Percentiles rank a stretch among this genome's conserved stretches.
Evolutionary conservation across 129 eudicot genomes (phyloP).

Genomic region (Flaveria sonorensis): DNA sequence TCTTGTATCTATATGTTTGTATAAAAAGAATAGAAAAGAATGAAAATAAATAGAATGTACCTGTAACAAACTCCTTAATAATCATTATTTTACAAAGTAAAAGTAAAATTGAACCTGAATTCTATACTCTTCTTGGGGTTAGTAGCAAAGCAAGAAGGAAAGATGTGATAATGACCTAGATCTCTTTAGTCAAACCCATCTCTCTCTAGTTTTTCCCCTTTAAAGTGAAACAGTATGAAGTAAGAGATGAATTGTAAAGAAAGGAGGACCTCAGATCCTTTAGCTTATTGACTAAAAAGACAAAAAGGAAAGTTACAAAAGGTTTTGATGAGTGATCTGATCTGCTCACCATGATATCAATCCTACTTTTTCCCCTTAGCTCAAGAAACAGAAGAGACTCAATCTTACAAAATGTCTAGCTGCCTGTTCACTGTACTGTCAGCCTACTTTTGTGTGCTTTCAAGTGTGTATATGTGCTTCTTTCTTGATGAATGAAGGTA

Average conservation of each 20-base stretch:
- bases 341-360: slow-evolving; percentile 12
- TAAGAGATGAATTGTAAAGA: slow-evolving; percentile 31
- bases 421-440: slow-evolving; percentile 42
- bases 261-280: slow-evolving; percentile 27
- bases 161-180: slow-evolving; percentile 41
- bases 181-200: slow-evolving; percentile 48
- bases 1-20: too few relatives aligned
- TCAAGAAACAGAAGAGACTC: slow-evolving; percentile 40
- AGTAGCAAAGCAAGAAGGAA: slow-evolving; percentile 33
- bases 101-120: slow-evolving; percentile 33
- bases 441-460: slow-evolving; percentile 39
- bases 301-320: slow-evolving; percentile 43
- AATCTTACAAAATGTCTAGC: slow-evolving; percentile 36
- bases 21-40: too few relatives aligned
- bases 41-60: too few relatives aligned
- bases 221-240: slow-evolving; percentile 37
- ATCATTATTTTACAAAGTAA: not conserved
- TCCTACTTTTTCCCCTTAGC: slow-evolving; percentile 23
- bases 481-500: slow-evolving; percentile 35
- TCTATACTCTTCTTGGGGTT: slow-evolving; percentile 41
- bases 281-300: slow-evolving; percentile 32
- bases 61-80: too few relatives aligned
- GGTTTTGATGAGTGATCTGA: slow-evolving; percentile 36
- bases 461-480: slow-evolving; percentile 25
- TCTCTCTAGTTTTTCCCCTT: slow-evolving; percentile 21